Evolutionary conservation across 352 stramenopile genomes (phyloP).

Genomic region (Phytophthora cajani): DNA sequence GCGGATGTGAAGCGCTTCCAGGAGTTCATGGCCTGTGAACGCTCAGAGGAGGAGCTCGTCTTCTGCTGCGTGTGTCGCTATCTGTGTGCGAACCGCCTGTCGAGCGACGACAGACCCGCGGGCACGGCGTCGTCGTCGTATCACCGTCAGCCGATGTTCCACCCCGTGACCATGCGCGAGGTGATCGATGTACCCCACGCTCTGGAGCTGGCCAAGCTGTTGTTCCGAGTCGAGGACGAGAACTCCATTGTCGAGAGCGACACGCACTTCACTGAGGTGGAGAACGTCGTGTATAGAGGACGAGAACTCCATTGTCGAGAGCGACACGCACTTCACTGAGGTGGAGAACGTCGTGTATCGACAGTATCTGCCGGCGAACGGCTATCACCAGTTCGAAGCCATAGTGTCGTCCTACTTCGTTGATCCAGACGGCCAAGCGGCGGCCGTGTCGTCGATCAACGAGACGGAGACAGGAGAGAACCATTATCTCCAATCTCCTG

Average conservation of each 20-base stretch:
- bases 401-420: constrained; percentile 57
- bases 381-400: constrained; percentile 57
- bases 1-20: constrained; percentile 68
- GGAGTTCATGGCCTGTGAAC: constrained; percentile 55
- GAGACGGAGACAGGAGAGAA: background rate
- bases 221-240: constrained; percentile 69
- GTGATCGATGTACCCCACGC: constrained; percentile 54
- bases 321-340: constrained; percentile 54
- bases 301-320: constrained; percentile 41
- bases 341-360: constrained; percentile 63
- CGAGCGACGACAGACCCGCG: constrained; percentile 19
- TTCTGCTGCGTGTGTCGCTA: constrained; percentile 70
- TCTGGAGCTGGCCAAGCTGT: constrained; percentile 43
- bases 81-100: constrained; percentile 31
- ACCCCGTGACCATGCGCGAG: constrained; percentile 61
- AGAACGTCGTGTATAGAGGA: constrained; percentile 68
- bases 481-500: background rate
- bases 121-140: constrained; percentile 14
- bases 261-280: constrained; percentile 48
- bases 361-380: constrained; percentile 56
- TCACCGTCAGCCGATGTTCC: constrained; percentile 55
- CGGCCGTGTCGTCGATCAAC: constrained; percentile 8
- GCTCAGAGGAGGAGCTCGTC: constrained; percentile 60
- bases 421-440: constrained; percentile 22
- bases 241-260: constrained; percentile 44